Evolutionary conservation across 2,329 filamentous ascomycete species (phyloP).

Genomic region (Fusarium avenaceum): DNA sequence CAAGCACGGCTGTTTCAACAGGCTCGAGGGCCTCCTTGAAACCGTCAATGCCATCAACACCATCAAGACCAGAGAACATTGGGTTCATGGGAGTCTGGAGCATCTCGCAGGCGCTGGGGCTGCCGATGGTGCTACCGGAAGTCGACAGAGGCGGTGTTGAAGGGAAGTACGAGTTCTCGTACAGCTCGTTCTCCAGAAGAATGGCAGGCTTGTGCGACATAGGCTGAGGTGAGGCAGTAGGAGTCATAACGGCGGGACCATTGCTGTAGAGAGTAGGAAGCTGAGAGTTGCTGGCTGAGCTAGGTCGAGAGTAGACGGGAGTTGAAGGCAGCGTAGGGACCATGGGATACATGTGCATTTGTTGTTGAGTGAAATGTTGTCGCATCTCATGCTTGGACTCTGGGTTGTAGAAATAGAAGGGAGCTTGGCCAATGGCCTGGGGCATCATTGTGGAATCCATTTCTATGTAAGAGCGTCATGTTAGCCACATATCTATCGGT

Average conservation of each 20-base stretch:
- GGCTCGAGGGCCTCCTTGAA: conserved; percentile 80
- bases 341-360: conserved; percentile 67
- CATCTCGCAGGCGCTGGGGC: conserved; percentile 82
- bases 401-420: conserved; percentile 90
- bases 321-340: conserved; percentile 72
- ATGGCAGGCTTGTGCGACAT: conserved; percentile 82
- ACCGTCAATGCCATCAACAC: conserved; percentile 72
- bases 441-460: conserved; percentile 76
- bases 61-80: conserved; percentile 79
- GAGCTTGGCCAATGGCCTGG: conserved; percentile 76
- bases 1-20: conserved; percentile 79
- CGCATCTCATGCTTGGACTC: conserved; percentile 79
- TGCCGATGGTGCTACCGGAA: conserved; percentile 86
- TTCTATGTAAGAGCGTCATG: conserved; percentile 50
- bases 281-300: conserved; percentile 75
- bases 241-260: conserved; percentile 75
- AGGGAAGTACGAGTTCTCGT: conserved; percentile 80
- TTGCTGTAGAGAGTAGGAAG: conserved; percentile 69
- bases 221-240: conserved; percentile 80
- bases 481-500: conserved; percentile 32
- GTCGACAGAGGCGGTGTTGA: conserved; percentile 89
- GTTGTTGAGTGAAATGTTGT: conserved; percentile 77
- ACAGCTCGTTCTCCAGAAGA: conserved; percentile 81
- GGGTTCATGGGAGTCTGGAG: conserved; percentile 87
- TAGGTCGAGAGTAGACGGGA: conserved; percentile 74